Evolutionary conservation across 228 moss, liverwort and hornwort genomes (phyloP).

Genomic region (Sphagnum magellanicum): DNA sequence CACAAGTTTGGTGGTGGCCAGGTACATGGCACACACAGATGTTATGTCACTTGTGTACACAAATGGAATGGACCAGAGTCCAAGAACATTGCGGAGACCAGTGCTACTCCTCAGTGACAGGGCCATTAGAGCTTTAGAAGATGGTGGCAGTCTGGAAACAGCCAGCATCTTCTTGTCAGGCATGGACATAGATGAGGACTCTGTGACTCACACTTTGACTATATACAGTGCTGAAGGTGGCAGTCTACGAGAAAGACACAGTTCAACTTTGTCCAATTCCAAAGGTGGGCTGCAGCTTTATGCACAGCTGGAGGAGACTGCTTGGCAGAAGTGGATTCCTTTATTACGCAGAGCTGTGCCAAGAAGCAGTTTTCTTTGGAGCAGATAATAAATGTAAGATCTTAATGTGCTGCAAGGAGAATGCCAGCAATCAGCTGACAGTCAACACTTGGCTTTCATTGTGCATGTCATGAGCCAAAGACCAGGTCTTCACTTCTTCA

Average conservation of each 20-base stretch:
- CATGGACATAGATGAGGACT: conserved; percentile 6
- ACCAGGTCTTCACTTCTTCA: too few species aligned
- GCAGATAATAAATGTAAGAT: not conserved
- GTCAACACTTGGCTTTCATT: too few species aligned
- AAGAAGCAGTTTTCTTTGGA: not conserved
- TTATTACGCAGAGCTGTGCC: conserved; percentile 7
- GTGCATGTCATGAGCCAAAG: too few species aligned
- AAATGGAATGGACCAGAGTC: conserved; percentile 10
- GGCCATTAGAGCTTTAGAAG: conserved; percentile 6
- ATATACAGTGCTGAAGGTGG: conserved; percentile 12
- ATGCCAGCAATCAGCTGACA: too few species aligned
- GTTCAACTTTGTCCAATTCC: conserved; percentile 1
- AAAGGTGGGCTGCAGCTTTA: conserved; percentile 15
- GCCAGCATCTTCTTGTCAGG: conserved; percentile 1
- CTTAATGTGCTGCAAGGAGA: too few species aligned
- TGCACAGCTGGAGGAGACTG: conserved; percentile 7
- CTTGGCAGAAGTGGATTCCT: conserved; percentile 10
- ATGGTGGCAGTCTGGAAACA: conserved; percentile 12
- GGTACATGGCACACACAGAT: conserved; percentile 13
- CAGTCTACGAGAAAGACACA: not conserved
- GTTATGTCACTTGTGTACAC: conserved; percentile 12
- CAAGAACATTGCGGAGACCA: conserved; percentile 5
- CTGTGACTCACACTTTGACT: conserved; percentile 10
- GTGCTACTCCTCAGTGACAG: conserved; percentile 13
- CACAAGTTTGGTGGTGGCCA: not conserved